A percentile compares a stretch with the other conserved stretches of the same genome.
Conservation (phyloP, 352 stramenopile genomes). For the Pythium monospermum region DNA sequence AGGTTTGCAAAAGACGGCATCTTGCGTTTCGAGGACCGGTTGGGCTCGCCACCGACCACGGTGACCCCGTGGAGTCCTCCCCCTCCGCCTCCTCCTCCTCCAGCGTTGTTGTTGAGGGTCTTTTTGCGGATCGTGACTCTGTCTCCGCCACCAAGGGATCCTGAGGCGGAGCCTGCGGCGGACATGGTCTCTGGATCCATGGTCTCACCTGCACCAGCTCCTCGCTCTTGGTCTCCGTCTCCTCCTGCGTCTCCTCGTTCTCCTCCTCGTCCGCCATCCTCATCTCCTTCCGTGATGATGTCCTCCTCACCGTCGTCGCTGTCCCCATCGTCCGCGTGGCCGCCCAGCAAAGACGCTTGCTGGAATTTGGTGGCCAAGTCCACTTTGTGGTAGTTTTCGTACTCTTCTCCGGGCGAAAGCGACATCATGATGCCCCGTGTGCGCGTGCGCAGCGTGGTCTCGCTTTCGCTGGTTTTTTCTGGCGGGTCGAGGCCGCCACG, state of each 20-base stretch:
- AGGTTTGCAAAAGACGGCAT: background rate
- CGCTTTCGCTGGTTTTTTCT: no score
- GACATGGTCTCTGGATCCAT: background rate
- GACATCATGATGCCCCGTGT: constrained; percentile 52
- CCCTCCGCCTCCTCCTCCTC: no score
- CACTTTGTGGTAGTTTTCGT: constrained; percentile 67
- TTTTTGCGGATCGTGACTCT: no score
- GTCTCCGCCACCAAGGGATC: no score
- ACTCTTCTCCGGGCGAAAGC: constrained; percentile 61
- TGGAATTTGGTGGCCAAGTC: constrained; percentile 30
- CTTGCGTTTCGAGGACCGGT: no score
- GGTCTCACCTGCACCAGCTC: background rate
- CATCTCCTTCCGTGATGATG: constrained; percentile 9
- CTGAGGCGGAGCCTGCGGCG: background rate
- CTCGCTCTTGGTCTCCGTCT: background rate
- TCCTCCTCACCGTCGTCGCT: no score
- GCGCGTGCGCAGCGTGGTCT: constrained; percentile 31
- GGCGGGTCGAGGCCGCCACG: constrained; percentile 24
- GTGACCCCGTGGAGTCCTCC: no score
- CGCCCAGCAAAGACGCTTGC: constrained; percentile 21
- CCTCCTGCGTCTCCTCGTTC: background rate
- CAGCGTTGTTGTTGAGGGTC: no score
- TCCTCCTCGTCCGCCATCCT: constrained; percentile 6
- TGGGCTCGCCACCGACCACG: no score
- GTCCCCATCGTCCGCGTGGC: constrained; percentile 23